These are phyloP conservation scores for Metschnikowia picachoensis DNA, from an alignment of 805 yeast genomes.

Conservation along the genomic window DNA sequence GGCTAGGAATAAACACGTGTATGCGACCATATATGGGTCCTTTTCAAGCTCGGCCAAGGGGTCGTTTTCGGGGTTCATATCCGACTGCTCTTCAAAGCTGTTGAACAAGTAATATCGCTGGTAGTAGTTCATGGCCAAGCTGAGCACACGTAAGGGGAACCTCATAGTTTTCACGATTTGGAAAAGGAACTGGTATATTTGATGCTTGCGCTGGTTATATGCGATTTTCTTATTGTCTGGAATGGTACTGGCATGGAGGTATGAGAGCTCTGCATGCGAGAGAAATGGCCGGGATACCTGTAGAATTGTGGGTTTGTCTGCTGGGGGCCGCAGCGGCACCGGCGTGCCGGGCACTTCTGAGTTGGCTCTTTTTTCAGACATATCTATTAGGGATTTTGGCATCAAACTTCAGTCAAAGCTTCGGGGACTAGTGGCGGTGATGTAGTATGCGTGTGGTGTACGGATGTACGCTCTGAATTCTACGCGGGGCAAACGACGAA, in stretches of 20 bases:
- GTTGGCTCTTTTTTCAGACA: not conserved
- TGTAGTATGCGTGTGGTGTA: too few species aligned
- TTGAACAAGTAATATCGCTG: conserved; percentile 70
- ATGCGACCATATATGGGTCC: conserved; percentile 58
- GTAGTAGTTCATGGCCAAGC: conserved; percentile 66
- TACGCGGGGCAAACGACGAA: too few species aligned
- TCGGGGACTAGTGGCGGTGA: too few species aligned
- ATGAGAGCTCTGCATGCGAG: conserved; percentile 49
- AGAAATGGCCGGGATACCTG: conserved; percentile 61
- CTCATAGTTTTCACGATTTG: conserved; percentile 51
- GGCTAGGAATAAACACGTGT: conserved; percentile 66
- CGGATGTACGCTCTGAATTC: too few species aligned
- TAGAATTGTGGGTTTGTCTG: conserved; percentile 16
- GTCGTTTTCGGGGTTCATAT: conserved; percentile 20
- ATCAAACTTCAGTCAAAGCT: not conserved
- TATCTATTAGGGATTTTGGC: not conserved
- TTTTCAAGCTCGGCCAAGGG: conserved; percentile 26
- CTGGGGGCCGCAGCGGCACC: not conserved
- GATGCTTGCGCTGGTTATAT: conserved; percentile 50
- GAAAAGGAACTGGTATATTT: conserved; percentile 51
- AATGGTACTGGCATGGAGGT: conserved; percentile 50
- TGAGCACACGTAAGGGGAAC: conserved; percentile 67
- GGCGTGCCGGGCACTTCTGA: not conserved
- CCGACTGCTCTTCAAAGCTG: conserved; percentile 41
- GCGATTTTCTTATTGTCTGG: conserved; percentile 41